Base-by-base conservation (phyloP, 2,329 filamentous ascomycete genomes). In the Pestalotiopsis sp. region DNA sequence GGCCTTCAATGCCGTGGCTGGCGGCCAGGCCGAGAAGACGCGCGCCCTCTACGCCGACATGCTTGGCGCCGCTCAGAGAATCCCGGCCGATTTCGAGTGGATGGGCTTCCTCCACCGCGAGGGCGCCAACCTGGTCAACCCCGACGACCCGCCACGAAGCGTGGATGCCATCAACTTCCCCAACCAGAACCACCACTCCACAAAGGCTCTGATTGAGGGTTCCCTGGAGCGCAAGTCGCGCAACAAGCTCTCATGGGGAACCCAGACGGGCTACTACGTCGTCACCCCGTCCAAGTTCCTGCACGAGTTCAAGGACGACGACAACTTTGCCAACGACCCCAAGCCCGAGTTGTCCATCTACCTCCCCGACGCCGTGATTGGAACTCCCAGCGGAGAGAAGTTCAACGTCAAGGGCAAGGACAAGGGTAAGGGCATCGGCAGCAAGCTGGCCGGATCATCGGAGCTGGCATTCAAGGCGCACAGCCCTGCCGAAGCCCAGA, bases 391-490 rank as follows among this genome's bases (percentile, higher is more conserved):
- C 72, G 94, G 92, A 66, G 88, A 91, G 69, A 98, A 97, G 81
- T 98, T 99, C 86, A 93, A 90, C 76, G 87, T 99, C 80, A 97
- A 97, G 84, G 96, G 96, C 80, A 98, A 98, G 81, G 95, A 99
- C 78, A 89, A 91, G 68, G 92, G 91, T 76, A 92, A 93, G 78
- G 92, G 92, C 71, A 82, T 98, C 71, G 91, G 91, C 76, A 92
- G 91, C 83, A 95, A 94, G 77, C 88, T 98, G 72, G 89, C 92
- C 62, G 93, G 95, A 72, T 89, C 83, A 31, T 90, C 93, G 55
- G 95, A 98, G 81, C 86, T 97, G 49, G 83, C 87, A 38, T 98
- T 98, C 89, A 97, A 97, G 83, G 94, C 95, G 0, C 92, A 94
- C 80, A 94, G 92, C 1, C 80, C 93, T 2, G 85, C 87, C 36